Evolutionary conservation across 2,329 filamentous ascomycete species (phyloP).

Genomic region (Ophiostoma sp.): DNA sequence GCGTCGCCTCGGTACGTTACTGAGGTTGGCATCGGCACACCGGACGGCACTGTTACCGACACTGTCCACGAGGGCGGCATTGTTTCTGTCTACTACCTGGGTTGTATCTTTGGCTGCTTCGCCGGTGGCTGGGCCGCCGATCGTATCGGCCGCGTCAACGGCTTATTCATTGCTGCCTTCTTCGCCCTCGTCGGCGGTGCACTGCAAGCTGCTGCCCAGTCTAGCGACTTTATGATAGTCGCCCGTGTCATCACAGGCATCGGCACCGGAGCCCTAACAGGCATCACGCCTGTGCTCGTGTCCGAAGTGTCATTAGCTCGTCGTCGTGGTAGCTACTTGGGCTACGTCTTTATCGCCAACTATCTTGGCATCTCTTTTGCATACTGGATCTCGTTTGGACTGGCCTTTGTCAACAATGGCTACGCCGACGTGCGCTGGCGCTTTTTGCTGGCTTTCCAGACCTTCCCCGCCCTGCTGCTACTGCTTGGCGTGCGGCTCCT

Average conservation of each 20-base stretch:
- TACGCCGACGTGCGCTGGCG: slow-evolving; percentile 35
- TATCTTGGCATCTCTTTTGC: slow-evolving; percentile 45
- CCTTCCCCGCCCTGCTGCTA: slow-evolving; percentile 39
- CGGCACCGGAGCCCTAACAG: slow-evolving; percentile 47
- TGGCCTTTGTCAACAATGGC: slow-evolving; percentile 28
- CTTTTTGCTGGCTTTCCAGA: slow-evolving; percentile 38
- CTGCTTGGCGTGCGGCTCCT: slow-evolving; percentile 38
- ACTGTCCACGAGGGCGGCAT: slow-evolving; percentile 47
- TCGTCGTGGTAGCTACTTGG: slow-evolving; percentile 43
- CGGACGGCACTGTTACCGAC: slow-evolving; percentile 43
- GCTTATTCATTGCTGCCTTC: slow-evolving; percentile 42
- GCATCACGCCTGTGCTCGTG: slow-evolving; percentile 45
- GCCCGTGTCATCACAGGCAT: slow-evolving; percentile 48
- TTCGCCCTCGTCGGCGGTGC: slow-evolving; percentile 47
- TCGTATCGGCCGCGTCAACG: slow-evolving; percentile 46
- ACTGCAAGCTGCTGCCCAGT: slow-evolving; percentile 42
- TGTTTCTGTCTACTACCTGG: slow-evolving; percentile 49
- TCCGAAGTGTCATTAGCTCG: slow-evolving; percentile 44
- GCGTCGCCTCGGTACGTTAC: slow-evolving; percentile 38
- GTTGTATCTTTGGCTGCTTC: slow-evolving; percentile 30
- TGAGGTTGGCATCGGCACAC: slow-evolving; percentile 42
- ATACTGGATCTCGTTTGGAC: slow-evolving; percentile 39
- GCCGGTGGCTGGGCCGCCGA: slow-evolving; percentile 42
- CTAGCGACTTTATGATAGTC: slow-evolving; percentile 44
- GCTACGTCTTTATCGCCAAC: slow-evolving; percentile 48